phyloP scores from a whole-genome alignment of 2,329 filamentous ascomycete genomes.

The Talaromyces islandicus region DNA sequence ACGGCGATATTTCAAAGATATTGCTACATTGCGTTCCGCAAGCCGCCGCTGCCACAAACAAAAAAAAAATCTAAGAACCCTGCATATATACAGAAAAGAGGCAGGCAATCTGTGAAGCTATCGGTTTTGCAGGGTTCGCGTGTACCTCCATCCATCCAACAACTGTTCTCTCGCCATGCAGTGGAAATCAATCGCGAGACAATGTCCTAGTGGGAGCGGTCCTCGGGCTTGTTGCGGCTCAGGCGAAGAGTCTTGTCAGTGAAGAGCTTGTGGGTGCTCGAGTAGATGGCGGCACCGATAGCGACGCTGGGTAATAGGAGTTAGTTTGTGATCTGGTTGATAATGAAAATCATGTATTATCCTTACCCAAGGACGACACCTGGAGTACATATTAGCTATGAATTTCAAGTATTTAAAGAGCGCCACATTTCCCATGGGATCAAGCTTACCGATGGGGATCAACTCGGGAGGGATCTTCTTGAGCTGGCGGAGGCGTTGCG shows the following conservation, averaged over 20 bases:
- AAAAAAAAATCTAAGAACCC: constrained; percentile 1
- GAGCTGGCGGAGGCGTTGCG: constrained; percentile 84
- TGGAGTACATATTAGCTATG: constrained; percentile 29
- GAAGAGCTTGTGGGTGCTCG: constrained; percentile 71
- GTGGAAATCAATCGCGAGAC: background rate
- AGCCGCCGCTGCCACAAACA: background rate
- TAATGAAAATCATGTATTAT: background rate
- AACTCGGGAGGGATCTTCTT: constrained; percentile 90
- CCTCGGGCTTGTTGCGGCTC: constrained; percentile 57
- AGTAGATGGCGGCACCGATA: constrained; percentile 75
- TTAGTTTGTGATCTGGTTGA: background rate
- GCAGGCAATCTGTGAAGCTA: constrained; percentile 9
- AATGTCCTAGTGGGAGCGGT: constrained; percentile 16
- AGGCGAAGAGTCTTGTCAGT: constrained; percentile 92
- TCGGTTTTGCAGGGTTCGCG: constrained; percentile 9
- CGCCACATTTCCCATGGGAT: background rate
- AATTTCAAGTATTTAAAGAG: background rate
- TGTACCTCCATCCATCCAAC: constrained; percentile 1
- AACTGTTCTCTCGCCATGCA: constrained; percentile 1
- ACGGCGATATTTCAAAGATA: constrained; percentile 15
- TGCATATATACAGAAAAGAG: constrained; percentile 12
- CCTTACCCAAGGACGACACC: constrained; percentile 80
- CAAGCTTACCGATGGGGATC: constrained; percentile 77
- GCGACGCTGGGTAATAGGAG: constrained; percentile 47
- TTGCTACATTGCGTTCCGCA: constrained; percentile 10